Base-by-base conservation (phyloP, 495 filamentous ascomycete species). In the Aspergillus sclerotioniger region DNA sequence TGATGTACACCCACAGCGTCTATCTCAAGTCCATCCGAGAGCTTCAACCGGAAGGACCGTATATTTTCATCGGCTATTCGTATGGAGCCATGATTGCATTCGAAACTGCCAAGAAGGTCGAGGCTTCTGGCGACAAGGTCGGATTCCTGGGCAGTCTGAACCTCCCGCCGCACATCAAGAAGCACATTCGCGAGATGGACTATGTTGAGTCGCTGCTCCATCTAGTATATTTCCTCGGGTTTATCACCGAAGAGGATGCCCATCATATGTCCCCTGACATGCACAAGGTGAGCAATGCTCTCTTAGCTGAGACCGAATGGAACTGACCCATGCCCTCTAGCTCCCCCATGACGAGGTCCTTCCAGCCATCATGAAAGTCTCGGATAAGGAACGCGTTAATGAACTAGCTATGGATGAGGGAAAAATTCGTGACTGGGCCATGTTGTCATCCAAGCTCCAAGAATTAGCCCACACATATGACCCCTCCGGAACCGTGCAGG, bases 21-120 rank as follows among this genome's bases (percentile, higher is more conserved):
- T 86, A 84, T 58, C 56, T 65, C 31, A 33, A 45, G 1, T 72
- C 74, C 16, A 76, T 86, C 59, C 72, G 71, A 15, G 17, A 31
- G 13, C 50, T 56, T 3, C 81, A 84, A 61, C 80, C 80, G 2
- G 29, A 63, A 0, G 82, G 83, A 4, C 81, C 82, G 0, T 85
- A 86, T 57, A 74, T 76, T 6, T 51, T 86, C 6, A 77, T 76
- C 3, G 82, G 83, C 3, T 86, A 83, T 61, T 75, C 65, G 2
- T 81, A 75, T 57, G 83, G 82, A 17, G 58, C 60, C 0, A 80
- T 82, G 67, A 49, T 83, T 10, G 77, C 80, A 3, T 86, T 83
- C 45, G 83, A 85, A 57, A 60, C 78, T 2, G 62, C 72, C 16
- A 84, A 84, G 62, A n/a, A 58, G 7, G 70, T 84, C 13, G 68